Conservation (phyloP, 2,329 filamentous ascomycete species). For the Aaosphaeria arxii region DNA sequence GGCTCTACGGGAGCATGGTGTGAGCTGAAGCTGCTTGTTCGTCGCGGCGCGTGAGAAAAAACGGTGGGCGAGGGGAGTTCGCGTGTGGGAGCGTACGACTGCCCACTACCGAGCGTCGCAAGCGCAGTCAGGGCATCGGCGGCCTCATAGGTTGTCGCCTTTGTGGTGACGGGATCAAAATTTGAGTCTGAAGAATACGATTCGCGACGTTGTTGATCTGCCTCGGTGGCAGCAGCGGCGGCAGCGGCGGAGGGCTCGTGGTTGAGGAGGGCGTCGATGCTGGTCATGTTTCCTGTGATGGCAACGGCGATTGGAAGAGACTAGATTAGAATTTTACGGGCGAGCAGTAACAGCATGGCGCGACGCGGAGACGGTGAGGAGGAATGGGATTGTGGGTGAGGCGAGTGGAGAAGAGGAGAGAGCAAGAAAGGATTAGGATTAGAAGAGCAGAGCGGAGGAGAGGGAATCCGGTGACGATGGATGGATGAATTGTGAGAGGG, state of each 20-base stretch:
- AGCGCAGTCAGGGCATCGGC: constrained; percentile 39
- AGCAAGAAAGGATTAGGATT: neutral
- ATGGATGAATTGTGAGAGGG: too few species aligned
- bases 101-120: constrained; percentile 29
- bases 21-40: constrained; percentile 33
- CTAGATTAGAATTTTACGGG: neutral
- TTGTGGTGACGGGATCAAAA: constrained; percentile 5
- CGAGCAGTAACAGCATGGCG: neutral
- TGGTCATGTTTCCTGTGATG: constrained; percentile 23
- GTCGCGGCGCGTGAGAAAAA: constrained; percentile 25
- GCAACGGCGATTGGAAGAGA: neutral
- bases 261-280: constrained; percentile 36
- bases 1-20: constrained; percentile 39
- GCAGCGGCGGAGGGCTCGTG: constrained; percentile 17
- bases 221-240: neutral
- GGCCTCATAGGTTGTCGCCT: constrained; percentile 34
- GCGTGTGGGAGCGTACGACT: constrained; percentile 23
- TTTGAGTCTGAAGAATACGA: constrained; percentile 2
- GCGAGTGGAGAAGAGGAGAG: neutral
- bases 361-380: neutral
- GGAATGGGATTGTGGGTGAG: neutral
- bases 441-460: too few species aligned
- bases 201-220: constrained; percentile 3
- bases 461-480: neutral
- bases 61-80: constrained; percentile 31